Evolutionary conservation across 805 yeast species (phyloP).

Genomic region (Candida ficus): DNA sequence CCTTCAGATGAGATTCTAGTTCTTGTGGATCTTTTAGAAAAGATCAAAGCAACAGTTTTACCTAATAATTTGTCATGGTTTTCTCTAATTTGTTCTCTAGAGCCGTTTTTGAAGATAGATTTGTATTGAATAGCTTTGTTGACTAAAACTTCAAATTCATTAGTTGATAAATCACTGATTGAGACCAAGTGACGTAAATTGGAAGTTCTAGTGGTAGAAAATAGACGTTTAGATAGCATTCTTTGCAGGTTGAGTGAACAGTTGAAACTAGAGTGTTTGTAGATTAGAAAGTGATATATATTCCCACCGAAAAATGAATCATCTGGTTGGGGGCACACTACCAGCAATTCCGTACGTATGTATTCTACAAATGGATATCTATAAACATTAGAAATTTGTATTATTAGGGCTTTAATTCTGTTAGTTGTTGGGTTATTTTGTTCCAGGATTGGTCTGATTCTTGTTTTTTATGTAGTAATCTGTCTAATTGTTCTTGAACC

Average conservation of each 20-base stretch:
- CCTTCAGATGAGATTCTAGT: constrained; percentile 94
- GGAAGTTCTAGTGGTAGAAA: constrained; percentile 11
- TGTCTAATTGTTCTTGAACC: neutral
- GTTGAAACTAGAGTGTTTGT: no score
- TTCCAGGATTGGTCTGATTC: no score
- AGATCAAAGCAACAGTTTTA: constrained; percentile 75
- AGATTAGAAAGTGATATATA: no score
- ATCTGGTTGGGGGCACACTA: constrained; percentile 4
- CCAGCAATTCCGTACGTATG: no score
- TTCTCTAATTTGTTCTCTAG: constrained; percentile 29
- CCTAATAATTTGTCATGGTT: constrained; percentile 59
- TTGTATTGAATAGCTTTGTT: constrained; percentile 70
- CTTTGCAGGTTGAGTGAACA: no score
- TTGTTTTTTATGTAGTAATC: neutral
- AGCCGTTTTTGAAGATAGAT: constrained; percentile 50
- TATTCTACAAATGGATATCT: no score
- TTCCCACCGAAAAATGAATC: constrained; percentile 1
- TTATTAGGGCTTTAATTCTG: neutral
- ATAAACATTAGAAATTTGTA: neutral
- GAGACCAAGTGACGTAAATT: constrained; percentile 65
- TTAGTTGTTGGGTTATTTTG: neutral
- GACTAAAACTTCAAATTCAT: constrained; percentile 69
- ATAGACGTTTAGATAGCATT: constrained; percentile 16
- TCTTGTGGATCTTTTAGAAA: constrained; percentile 90
- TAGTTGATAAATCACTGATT: constrained; percentile 68